Evolutionary conservation across 2,329 filamentous ascomycete genomes (phyloP).

Genomic region (Davidsoniella eucalypti): DNA sequence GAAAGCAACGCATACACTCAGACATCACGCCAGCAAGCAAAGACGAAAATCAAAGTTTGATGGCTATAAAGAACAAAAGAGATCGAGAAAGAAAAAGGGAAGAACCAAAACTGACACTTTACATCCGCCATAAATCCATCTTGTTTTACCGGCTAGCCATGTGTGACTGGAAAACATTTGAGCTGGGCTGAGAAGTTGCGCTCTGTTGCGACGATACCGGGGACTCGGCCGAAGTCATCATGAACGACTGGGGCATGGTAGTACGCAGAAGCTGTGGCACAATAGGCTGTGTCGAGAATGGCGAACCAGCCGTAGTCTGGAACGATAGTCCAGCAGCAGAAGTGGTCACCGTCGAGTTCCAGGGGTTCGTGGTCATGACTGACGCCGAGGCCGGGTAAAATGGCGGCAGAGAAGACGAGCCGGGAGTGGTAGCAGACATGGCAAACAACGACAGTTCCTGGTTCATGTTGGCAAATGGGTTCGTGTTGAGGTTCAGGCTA

Average conservation of each 20-base stretch:
- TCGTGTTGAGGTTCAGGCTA: constrained; percentile 15
- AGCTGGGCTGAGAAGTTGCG: no score
- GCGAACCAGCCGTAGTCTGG: constrained; percentile 1
- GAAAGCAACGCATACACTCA: not conserved
- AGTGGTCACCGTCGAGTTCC: constrained; percentile 2
- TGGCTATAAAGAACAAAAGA: not conserved
- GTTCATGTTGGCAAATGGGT: constrained; percentile 7
- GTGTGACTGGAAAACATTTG: no score
- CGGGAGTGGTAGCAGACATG: constrained; percentile 1
- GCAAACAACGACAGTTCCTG: constrained; percentile 17
- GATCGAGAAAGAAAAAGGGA: not conserved
- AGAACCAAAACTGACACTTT: not conserved
- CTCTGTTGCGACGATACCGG: no score
- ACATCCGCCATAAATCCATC: not conserved
- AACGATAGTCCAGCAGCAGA: not conserved
- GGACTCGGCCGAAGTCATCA: not conserved
- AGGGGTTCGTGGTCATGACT: constrained; percentile 7
- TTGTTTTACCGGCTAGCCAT: not conserved
- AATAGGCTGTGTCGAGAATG: not conserved
- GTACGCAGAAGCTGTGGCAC: no score
- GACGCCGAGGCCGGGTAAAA: constrained; percentile 9
- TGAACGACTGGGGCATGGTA: no score
- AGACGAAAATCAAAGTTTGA: no score
- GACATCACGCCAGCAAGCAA: no score
- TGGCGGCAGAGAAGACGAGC: constrained; percentile 3